These are phyloP conservation scores for Alternaria alternata DNA, from an alignment of 2,329 filamentous ascomycete species.

Conservation along the genomic window DNA sequence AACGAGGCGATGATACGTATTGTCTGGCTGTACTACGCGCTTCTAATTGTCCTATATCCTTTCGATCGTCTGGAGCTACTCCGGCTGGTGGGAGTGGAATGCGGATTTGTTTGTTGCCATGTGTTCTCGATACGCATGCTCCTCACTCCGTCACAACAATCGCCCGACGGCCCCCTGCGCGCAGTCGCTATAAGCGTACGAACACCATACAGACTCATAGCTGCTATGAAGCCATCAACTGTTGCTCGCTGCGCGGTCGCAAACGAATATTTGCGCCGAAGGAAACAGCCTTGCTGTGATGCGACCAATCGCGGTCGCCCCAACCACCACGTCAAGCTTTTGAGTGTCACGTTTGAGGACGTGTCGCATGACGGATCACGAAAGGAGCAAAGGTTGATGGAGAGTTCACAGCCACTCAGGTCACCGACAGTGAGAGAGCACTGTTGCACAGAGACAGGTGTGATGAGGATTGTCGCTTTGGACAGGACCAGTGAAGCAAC, in stretches of 20 bases:
- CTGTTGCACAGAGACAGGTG: not conserved
- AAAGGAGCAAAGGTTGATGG: not conserved
- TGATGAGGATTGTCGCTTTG: not conserved
- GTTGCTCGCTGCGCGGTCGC: conserved; percentile 18
- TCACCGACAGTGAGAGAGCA: not conserved
- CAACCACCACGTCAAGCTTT: conserved; percentile 11
- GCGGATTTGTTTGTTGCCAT: conserved; percentile 13
- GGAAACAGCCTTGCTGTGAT: conserved; percentile 12
- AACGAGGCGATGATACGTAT: conserved; percentile 18
- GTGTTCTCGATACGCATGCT: conserved; percentile 20
- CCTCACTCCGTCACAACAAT: conserved; percentile 14
- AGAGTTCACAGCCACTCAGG: not conserved
- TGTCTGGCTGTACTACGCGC: conserved; percentile 14
- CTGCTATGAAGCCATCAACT: conserved; percentile 24
- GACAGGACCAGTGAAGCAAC: not conserved
- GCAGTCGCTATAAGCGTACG: conserved; percentile 10
- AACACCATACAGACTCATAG: conserved; percentile 5
- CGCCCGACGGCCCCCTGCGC: conserved; percentile 2
- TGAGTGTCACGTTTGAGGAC: conserved; percentile 1
- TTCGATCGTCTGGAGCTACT: conserved; percentile 13
- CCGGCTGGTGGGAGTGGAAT: conserved; percentile 17
- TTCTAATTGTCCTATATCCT: not conserved
- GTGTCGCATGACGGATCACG: not conserved
- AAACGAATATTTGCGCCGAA: conserved; percentile 22
- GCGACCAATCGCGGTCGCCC: not conserved